phyloP scores from a whole-genome alignment of 2,329 filamentous ascomycete genomes.

The Sporothrix dimorphospora region DNA sequence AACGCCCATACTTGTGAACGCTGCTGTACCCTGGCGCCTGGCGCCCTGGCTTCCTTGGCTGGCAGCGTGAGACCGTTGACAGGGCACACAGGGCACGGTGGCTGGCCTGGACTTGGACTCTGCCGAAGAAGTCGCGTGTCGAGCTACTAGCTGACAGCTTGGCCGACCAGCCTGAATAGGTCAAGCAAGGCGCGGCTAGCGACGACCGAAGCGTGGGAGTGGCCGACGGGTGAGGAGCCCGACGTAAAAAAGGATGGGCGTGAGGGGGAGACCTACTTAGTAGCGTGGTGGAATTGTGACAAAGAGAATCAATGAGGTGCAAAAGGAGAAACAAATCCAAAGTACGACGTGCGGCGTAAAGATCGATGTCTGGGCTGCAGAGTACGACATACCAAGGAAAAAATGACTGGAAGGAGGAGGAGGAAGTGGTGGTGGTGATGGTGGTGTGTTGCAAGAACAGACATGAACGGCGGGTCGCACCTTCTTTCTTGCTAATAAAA shows the following conservation, averaged over 20 bases:
- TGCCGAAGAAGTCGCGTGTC: slow-evolving; percentile 12
- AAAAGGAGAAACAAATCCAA: neutral
- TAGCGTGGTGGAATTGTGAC: neutral
- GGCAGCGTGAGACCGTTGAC: slow-evolving; percentile 2
- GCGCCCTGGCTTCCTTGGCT: too few relatives aligned
- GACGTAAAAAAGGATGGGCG: neutral
- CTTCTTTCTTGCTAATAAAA: slow-evolving; percentile 13
- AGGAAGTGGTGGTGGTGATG: neutral
- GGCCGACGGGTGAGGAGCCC: slow-evolving; percentile 9
- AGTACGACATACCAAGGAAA: neutral
- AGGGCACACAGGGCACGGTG: neutral
- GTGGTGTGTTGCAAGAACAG: neutral
- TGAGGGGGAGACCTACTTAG: neutral
- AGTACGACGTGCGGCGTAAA: neutral
- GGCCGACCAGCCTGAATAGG: neutral
- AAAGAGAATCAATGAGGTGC: neutral
- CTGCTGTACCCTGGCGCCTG: neutral
- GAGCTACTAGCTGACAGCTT: neutral
- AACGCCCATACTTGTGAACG: neutral
- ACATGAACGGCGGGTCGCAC: slow-evolving; percentile 1
- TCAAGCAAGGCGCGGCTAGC: slow-evolving; percentile 18
- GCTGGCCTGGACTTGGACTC: neutral
- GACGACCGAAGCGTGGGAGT: slow-evolving; percentile 7
- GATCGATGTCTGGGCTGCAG: neutral
- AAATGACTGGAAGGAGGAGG: neutral